phyloP scores from a whole-genome alignment of 1,284 basidiomycete genomes.

The Hortiboletus rubellus region DNA sequence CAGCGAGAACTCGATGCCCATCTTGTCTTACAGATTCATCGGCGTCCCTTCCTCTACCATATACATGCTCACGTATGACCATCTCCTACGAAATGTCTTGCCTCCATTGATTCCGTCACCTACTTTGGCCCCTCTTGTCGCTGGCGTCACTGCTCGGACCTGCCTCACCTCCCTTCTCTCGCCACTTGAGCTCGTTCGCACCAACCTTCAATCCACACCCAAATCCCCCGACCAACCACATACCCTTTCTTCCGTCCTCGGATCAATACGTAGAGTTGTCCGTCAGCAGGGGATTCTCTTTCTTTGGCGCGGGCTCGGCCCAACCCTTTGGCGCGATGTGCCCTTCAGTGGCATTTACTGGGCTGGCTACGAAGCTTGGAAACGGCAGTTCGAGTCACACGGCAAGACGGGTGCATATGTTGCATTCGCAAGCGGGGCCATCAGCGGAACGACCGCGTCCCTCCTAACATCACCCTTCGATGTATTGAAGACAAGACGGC shows the following conservation, averaged over 20 bases:
- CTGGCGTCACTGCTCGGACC: conserved; percentile 83
- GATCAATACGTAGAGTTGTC: conserved; percentile 62
- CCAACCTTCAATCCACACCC: conserved; percentile 89
- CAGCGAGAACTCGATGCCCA: conserved; percentile 17
- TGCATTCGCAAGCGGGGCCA: conserved; percentile 82
- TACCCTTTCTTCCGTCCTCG: conserved; percentile 68
- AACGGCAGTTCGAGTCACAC: conserved; percentile 49
- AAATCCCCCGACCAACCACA: conserved; percentile 64
- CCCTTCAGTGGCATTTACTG: conserved; percentile 96
- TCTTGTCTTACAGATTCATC: conserved; percentile 61
- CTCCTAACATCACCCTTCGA: conserved; percentile 95
- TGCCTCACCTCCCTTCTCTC: conserved; percentile 81
- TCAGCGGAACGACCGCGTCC: conserved; percentile 81
- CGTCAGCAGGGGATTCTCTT: conserved; percentile 64
- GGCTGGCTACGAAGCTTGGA: conserved; percentile 74
- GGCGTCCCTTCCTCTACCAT: conserved; percentile 90
- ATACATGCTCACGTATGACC: conserved; percentile 97
- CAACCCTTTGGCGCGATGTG: conserved; percentile 96
- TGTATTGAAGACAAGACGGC: conserved; percentile 91
- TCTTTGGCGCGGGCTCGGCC: conserved; percentile 88
- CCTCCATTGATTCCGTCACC: conserved; percentile 58
- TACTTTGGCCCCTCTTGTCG: conserved; percentile 72
- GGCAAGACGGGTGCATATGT: conserved; percentile 67
- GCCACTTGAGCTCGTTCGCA: conserved; percentile 92
- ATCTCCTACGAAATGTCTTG: conserved; percentile 66